phyloP scores from a whole-genome alignment of 1,284 basidiomycete species.

The Leccinum pachyderme region DNA sequence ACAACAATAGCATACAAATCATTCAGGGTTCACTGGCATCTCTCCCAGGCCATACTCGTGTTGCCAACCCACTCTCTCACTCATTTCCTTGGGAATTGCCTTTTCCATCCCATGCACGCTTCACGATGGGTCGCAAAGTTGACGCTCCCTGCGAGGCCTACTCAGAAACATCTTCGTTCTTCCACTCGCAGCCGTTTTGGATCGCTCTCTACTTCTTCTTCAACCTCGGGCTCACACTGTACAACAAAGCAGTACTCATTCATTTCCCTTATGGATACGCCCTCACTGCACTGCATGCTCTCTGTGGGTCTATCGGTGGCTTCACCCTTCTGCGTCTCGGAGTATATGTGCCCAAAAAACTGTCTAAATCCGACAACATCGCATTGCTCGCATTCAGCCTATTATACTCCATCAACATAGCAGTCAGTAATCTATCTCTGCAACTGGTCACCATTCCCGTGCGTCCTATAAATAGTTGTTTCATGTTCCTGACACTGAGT shows the following conservation, averaged over 20 bases:
- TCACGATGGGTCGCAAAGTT: not conserved
- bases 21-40: not conserved
- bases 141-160: conserved; percentile 3
- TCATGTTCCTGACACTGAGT: not conserved
- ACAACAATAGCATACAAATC: not conserved
- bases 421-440: conserved; percentile 87
- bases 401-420: conserved; percentile 90
- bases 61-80: conserved; percentile 3
- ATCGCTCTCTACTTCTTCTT: conserved; percentile 81
- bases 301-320: conserved; percentile 85
- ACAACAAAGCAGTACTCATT: conserved; percentile 88
- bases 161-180: conserved; percentile 17
- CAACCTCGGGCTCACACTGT: conserved; percentile 87
- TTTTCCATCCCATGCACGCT: conserved; percentile 11
- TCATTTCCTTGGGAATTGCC: conserved; percentile 26
- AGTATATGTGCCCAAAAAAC: conserved; percentile 58
- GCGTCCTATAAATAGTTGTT: conserved; percentile 33
- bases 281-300: conserved; percentile 80
- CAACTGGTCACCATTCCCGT: conserved; percentile 90
- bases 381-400: conserved; percentile 79
- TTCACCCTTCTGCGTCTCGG: conserved; percentile 60
- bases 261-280: conserved; percentile 93
- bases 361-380: conserved; percentile 56
- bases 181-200: conserved; percentile 53
- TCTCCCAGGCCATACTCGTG: not conserved